Conservation (phyloP, 768 basidiomycete genomes). For the Tricholoma terreum region DNA sequence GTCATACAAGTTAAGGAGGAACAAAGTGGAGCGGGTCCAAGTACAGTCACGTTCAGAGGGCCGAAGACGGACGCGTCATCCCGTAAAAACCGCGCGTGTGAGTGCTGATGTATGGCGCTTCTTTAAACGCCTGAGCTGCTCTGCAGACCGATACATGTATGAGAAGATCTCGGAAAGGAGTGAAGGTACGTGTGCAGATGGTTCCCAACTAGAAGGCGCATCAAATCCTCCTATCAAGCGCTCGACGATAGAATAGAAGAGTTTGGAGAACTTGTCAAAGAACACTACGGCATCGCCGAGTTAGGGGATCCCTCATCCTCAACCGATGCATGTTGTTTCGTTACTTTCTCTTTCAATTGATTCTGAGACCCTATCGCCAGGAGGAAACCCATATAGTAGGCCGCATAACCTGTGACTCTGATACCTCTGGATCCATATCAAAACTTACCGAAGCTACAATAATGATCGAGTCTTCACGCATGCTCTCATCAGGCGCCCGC, state of each 20-base stretch:
- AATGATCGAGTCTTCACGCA: conserved; percentile 80
- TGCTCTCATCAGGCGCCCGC: conserved; percentile 61
- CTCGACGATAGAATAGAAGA: conserved; percentile 90
- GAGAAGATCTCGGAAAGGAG: conserved; percentile 85
- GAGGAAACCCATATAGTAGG: conserved; percentile 70
- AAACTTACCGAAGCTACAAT: conserved; percentile 77
- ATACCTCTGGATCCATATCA: conserved; percentile 45
- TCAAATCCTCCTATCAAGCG: conserved; percentile 35
- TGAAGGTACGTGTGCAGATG: conserved; percentile 50
- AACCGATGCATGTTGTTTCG: conserved; percentile 34
- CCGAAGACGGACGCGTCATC: conserved; percentile 35
- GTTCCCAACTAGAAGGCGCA: background rate
- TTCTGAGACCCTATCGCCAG: conserved; percentile 28
- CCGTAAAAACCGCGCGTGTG: conserved; percentile 54
- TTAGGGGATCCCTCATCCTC: conserved; percentile 65
- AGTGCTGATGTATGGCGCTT: conserved; percentile 23
- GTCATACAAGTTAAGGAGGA: conserved; percentile 36
- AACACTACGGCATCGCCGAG: conserved; percentile 69
- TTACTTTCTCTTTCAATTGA: background rate
- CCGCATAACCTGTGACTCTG: conserved; percentile 67
- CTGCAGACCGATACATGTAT: conserved; percentile 87
- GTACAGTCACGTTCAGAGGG: conserved; percentile 36
- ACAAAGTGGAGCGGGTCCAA: conserved; percentile 22
- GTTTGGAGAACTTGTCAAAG: conserved; percentile 68
- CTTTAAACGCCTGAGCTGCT: background rate